Evolutionary conservation across 2,329 filamentous ascomycete species (phyloP).

Genomic region (Ceratocystis variospora): DNA sequence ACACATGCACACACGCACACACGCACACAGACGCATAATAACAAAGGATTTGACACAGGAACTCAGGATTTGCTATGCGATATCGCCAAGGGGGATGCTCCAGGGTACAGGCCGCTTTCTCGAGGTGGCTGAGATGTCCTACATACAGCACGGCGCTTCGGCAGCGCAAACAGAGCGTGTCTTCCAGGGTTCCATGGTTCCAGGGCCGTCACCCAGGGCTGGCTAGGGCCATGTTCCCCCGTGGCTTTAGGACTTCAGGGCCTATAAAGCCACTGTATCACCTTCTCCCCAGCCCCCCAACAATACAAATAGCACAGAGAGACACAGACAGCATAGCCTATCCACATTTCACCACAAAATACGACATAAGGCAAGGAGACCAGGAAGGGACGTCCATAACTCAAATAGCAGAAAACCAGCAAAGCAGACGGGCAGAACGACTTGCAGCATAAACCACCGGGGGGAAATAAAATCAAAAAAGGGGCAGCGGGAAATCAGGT

Average conservation of each 20-base stretch:
- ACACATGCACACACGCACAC: not conserved
- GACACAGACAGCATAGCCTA: not conserved
- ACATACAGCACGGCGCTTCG: not conserved
- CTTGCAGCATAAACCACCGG: no score
- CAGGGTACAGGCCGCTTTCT: not conserved
- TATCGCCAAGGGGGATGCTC: not conserved
- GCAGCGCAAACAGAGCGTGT: not conserved
- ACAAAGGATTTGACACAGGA: conserved; percentile 3
- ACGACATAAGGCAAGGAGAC: no score
- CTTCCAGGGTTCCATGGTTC: not conserved
- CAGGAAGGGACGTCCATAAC: no score
- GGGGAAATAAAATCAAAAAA: not conserved
- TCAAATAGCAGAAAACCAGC: no score
- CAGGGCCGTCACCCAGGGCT: not conserved
- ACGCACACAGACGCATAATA: no score
- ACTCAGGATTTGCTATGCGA: not conserved
- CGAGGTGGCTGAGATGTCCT: conserved; percentile 2
- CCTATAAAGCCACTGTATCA: not conserved
- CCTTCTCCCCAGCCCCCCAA: not conserved
- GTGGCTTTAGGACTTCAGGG: not conserved
- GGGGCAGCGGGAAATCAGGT: not conserved
- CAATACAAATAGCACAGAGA: not conserved
- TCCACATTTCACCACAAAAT: no score
- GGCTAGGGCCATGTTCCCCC: not conserved
- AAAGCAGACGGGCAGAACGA: no score